Percentiles rank a stretch among this genome's conserved stretches.
These are phyloP conservation scores for Taphrina pruni DNA, from an alignment of 1,139 yeast genomes.

Conservation along the genomic window DNA sequence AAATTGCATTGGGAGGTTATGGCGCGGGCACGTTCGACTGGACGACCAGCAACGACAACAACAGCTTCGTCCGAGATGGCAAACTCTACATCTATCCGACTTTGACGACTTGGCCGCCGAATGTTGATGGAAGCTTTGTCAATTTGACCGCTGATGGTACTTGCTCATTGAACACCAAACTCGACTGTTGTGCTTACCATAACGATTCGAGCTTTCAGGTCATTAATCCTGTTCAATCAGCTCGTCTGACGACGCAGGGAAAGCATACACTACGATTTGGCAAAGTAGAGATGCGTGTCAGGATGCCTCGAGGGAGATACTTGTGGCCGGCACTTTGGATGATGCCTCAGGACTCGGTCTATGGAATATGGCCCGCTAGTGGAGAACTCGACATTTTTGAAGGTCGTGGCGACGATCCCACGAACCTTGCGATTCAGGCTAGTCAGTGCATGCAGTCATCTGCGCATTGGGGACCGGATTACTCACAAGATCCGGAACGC, in stretches of 20 bases:
- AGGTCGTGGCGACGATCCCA: constrained; percentile 45
- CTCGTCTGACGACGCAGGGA: constrained; percentile 43
- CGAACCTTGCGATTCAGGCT: constrained; percentile 35
- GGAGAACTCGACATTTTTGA: constrained; percentile 46
- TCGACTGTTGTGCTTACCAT: constrained; percentile 42
- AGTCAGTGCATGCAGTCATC: constrained; percentile 44
- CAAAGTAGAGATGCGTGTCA: constrained; percentile 44
- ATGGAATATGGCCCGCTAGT: constrained; percentile 46
- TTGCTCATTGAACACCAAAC: constrained; percentile 40
- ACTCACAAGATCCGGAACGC: constrained; percentile 30
- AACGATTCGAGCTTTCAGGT: constrained; percentile 39
- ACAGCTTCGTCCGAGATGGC: constrained; percentile 44
- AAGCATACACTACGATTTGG: constrained; percentile 44
- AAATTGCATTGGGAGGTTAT: constrained; percentile 45
- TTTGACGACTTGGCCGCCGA: constrained; percentile 42
- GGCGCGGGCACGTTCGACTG: constrained; percentile 45
- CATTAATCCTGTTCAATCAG: constrained; percentile 45
- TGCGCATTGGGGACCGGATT: constrained; percentile 45
- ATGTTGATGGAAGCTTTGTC: constrained; percentile 44
- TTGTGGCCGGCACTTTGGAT: constrained; percentile 46
- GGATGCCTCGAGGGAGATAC: constrained; percentile 45
- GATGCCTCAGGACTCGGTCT: constrained; percentile 44
- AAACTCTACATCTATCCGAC: constrained; percentile 45
- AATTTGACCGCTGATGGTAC: constrained; percentile 44
- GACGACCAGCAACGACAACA: constrained; percentile 43